Percentiles rank a stretch among this genome's conserved stretches.
phyloP scores from a whole-genome alignment of 441 rosid species.

The Erodium moschatum region DNA sequence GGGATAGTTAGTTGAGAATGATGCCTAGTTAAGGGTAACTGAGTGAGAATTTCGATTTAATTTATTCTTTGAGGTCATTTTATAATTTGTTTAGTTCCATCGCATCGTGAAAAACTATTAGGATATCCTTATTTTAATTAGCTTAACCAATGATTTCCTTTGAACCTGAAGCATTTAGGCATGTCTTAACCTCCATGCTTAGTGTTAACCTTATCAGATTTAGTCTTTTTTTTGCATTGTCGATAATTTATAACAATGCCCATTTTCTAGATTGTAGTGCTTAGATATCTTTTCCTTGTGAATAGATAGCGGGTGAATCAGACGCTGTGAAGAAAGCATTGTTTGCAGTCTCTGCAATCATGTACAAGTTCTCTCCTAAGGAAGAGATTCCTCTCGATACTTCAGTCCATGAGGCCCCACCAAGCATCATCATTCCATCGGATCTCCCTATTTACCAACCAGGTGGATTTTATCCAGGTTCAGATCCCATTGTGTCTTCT shows the following conservation, averaged over 20 bases:
- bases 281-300: slow-evolving; percentile 8
- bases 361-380: slow-evolving; percentile 75
- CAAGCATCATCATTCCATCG: slow-evolving; percentile 79
- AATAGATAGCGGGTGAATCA: slow-evolving; percentile 69
- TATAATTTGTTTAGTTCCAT: not conserved
- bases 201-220: not conserved
- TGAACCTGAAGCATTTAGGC: not conserved
- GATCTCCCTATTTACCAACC: slow-evolving; percentile 71
- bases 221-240: no score
- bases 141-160: not conserved
- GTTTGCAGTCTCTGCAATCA: slow-evolving; percentile 73
- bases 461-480: slow-evolving; percentile 56
- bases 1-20: no score
- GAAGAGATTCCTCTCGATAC: slow-evolving; percentile 87
- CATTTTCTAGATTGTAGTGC: not conserved
- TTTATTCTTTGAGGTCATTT: not conserved
- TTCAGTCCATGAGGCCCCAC: slow-evolving; percentile 52
- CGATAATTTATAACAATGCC: no score
- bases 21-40: no score
- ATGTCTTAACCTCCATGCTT: not conserved
- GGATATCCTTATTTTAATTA: not conserved
- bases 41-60: no score
- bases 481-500: slow-evolving; percentile 51
- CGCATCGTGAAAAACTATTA: not conserved
- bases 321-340: slow-evolving; percentile 77